Base-by-base conservation (phyloP, 345 rosid genomes). In the Trapa bicornis region DNA sequence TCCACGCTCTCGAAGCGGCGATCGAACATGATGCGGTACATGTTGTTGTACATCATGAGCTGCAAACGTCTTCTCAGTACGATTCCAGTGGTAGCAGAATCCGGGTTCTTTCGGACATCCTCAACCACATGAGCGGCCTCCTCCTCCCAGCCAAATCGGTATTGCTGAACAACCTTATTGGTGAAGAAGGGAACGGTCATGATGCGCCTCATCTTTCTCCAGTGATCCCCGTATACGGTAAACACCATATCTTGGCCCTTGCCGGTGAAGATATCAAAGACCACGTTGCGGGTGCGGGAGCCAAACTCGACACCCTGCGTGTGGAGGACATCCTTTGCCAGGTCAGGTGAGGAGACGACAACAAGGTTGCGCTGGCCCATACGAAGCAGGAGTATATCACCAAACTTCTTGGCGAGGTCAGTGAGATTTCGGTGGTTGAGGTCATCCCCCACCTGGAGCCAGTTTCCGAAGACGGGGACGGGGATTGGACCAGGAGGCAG, bases 101-200 rank as follows among this genome's bases (percentile, higher is more conserved):
- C 90, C 0, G 90, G 92, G 47, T 78, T 83, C 71, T 86, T 91
- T 83, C 70, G 86, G 47, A 87, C 91, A 36, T 91, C 97, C 65
- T 86, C 86, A 3, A 91, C 92, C 12, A 89, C 96, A 1, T 57
- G 38, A 5, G 83, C 96, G 0, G 92, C 96, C 80, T 95, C 96
- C 14, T 68, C 79, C 16, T 95, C 90, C 94, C 96, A 85, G 0
- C 96, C 89, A 17, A 70, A 58, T 2, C 94, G 71, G 73, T 91
- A 83, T 71, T 81, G 96, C 7, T 87, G 96, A 8, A 91, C 94
- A 0, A 91, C 97, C 64, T 87, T 91, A 80, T 89, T 87, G 39
- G 99, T 94, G 80, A 94, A 94, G 70, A 95, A 95, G 0, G 99
- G 99, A 22, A 94, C 99, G 32, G 99, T 94, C 99, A 94, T 94